Conservation (phyloP, 108 stramenopile species). For the Schizochytrium sp. region DNA sequence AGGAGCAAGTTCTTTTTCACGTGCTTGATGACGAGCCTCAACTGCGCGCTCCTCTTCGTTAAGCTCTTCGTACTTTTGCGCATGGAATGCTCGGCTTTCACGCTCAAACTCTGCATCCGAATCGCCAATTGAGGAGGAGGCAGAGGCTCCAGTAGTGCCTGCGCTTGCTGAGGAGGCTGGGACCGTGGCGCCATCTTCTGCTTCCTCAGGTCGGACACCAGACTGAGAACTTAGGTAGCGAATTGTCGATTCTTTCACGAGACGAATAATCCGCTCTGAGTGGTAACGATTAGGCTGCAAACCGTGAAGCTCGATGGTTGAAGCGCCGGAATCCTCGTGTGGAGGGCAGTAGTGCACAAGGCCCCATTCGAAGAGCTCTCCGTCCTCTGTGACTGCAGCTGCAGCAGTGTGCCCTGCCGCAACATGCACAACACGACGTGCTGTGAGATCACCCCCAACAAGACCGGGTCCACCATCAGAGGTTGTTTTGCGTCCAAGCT, state of each 20-base stretch:
- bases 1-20: slow-evolving; percentile 4
- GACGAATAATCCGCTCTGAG: not conserved
- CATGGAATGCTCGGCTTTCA: slow-evolving; percentile 15
- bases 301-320: slow-evolving; percentile 55
- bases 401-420: slow-evolving; percentile 2
- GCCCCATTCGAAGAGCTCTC: slow-evolving; percentile 58
- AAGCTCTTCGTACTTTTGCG: not conserved
- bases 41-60: slow-evolving; percentile 18
- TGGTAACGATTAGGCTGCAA: slow-evolving; percentile 9
- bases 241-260: slow-evolving; percentile 14
- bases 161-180: not conserved
- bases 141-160: not conserved
- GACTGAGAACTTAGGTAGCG: slow-evolving; percentile 32
- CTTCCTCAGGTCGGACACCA: not conserved
- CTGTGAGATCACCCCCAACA: not conserved
- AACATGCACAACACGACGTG: slow-evolving; percentile 4
- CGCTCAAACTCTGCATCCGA: not conserved
- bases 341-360: slow-evolving; percentile 46
- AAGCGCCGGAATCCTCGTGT: not conserved
- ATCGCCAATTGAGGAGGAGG: too few relatives aligned
- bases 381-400: slow-evolving; percentile 53
- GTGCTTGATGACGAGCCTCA: not conserved
- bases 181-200: slow-evolving; percentile 1
- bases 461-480: not conserved
- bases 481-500: slow-evolving; percentile 30